Conservation (phyloP, 192 early-diverging fungal genomes). For the Pecoramyces ruminantium region DNA sequence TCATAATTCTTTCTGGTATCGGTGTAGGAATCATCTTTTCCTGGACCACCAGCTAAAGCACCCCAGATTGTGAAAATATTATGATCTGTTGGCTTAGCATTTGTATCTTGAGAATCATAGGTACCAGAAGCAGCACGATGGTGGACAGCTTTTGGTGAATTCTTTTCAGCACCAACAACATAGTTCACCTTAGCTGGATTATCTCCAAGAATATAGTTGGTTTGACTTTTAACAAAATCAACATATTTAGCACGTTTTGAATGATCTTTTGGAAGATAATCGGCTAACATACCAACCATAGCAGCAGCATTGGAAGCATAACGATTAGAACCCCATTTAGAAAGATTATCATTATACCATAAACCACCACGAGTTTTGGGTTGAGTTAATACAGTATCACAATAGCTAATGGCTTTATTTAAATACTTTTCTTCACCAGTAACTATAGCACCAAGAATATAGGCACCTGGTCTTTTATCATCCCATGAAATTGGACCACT, state of each 20-base stretch:
- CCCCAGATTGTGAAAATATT: conserved; percentile 26
- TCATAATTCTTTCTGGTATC: not conserved
- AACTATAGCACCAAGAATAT: conserved; percentile 22
- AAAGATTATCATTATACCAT: not conserved
- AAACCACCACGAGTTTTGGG: conserved; percentile 1
- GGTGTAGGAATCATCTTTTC: conserved; percentile 14
- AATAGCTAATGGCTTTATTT: conserved; percentile 10
- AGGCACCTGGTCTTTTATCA: conserved; percentile 19
- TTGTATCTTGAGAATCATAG: conserved; percentile 6
- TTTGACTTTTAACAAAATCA: conserved; percentile 10
- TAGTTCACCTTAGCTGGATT: conserved; percentile 33
- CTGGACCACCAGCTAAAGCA: conserved; percentile 35
- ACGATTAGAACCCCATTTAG: conserved; percentile 6
- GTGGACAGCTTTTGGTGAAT: conserved; percentile 38
- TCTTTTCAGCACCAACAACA: conserved; percentile 33
- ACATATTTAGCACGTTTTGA: not conserved
- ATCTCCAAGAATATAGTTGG: conserved; percentile 30
- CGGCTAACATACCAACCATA: not conserved
- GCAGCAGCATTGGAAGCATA: not conserved
- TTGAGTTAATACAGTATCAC: conserved; percentile 21
- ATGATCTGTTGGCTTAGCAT: conserved; percentile 6
- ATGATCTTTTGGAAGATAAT: not conserved
- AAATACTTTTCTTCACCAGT: conserved; percentile 16
- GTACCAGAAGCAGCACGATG: conserved; percentile 30
- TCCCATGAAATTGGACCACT: conserved; percentile 14